Evolutionary conservation across 1,139 yeast species (phyloP).

Genomic region (Yamadazyma blattariae): DNA sequence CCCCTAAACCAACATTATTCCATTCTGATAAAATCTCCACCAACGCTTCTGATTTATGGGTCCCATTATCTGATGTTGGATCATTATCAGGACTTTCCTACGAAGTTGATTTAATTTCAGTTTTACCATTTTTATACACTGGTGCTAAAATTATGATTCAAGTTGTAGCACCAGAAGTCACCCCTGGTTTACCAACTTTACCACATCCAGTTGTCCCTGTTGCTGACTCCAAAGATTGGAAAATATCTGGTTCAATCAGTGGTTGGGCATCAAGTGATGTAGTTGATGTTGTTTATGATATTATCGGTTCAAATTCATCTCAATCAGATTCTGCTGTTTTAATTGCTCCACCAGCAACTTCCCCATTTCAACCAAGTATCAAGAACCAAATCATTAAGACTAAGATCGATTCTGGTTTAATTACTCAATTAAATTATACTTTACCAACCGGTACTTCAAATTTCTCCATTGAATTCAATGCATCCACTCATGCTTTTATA

Average conservation of each 20-base stretch:
- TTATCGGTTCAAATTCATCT: constrained; percentile 7
- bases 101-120: constrained; percentile 24
- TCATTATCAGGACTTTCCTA: constrained; percentile 24
- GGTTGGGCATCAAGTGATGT: constrained; percentile 16
- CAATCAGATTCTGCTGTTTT: constrained; percentile 14
- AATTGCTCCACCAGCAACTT: constrained; percentile 14
- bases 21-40: constrained; percentile 18
- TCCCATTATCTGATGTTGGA: constrained; percentile 25
- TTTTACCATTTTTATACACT: constrained; percentile 30
- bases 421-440: constrained; percentile 15
- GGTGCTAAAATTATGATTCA: constrained; percentile 19
- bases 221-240: constrained; percentile 14
- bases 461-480: constrained; percentile 12
- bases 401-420: constrained; percentile 8
- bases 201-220: constrained; percentile 14
- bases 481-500: constrained; percentile 11
- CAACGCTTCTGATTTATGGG: constrained; percentile 17
- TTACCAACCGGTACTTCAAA: constrained; percentile 12
- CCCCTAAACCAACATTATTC: constrained; percentile 26
- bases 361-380: constrained; percentile 16
- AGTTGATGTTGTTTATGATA: constrained; percentile 9
- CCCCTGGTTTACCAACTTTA: constrained; percentile 12
- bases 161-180: constrained; percentile 19
- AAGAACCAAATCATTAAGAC: constrained; percentile 14
- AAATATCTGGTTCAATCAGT: constrained; percentile 16